Conservation (phyloP, 1,139 yeast species). For the Yamadazyma pseudoaaseri region DNA sequence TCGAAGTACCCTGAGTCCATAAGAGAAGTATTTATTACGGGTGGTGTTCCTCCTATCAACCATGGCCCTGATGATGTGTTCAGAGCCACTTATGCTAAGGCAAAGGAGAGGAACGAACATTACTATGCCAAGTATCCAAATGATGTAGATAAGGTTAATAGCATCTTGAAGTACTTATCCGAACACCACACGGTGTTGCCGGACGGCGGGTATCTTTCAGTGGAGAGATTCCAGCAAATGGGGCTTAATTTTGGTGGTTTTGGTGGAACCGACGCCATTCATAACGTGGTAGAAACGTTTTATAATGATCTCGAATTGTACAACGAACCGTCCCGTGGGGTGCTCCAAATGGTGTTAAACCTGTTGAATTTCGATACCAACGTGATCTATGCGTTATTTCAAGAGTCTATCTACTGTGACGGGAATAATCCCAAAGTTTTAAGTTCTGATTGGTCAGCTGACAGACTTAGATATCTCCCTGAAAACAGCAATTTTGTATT, state of each 20-base stretch:
- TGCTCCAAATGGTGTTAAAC: conserved; percentile 31
- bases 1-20: conserved; percentile 43
- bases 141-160: conserved; percentile 37
- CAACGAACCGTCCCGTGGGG: conserved; percentile 35
- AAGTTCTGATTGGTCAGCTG: conserved; percentile 49
- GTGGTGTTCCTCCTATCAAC: conserved; percentile 57
- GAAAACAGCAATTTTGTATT: conserved; percentile 27
- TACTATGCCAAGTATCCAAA: conserved; percentile 49
- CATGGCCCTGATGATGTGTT: conserved; percentile 46
- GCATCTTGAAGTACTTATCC: conserved; percentile 35
- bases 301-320: conserved; percentile 32
- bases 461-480: conserved; percentile 30
- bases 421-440: conserved; percentile 19
- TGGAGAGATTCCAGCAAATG: conserved; percentile 51
- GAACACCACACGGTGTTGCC: conserved; percentile 36
- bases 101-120: conserved; percentile 46
- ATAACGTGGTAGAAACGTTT: conserved; percentile 39
- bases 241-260: conserved; percentile 50
- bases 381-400: conserved; percentile 52
- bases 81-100: conserved; percentile 43
- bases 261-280: conserved; percentile 51
- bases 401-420: conserved; percentile 57
- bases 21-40: conserved; percentile 46
- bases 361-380: conserved; percentile 50
- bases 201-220: conserved; percentile 48